Evolutionary conservation across 768 basidiomycete species (phyloP).

Genomic region (Mrakia blollopis): DNA sequence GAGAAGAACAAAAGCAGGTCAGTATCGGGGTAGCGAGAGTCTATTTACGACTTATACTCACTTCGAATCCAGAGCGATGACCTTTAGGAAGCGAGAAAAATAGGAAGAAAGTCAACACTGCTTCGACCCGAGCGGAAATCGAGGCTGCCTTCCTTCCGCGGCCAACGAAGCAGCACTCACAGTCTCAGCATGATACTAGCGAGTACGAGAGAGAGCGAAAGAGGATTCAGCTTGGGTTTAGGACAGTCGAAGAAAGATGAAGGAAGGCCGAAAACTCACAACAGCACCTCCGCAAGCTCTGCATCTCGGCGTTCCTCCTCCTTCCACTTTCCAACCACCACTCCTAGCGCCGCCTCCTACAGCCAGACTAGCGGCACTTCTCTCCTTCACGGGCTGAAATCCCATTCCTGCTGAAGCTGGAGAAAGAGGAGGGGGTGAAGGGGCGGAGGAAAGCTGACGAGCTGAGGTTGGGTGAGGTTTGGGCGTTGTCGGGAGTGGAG

Average conservation of each 20-base stretch:
- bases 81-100: not conserved
- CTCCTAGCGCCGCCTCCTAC: conserved; percentile 30
- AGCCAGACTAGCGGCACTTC: conserved; percentile 25
- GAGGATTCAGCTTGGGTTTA: conserved; percentile 31
- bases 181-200: not conserved
- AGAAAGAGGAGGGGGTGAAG: conserved; percentile 27
- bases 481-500: conserved; percentile 13
- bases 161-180: not conserved
- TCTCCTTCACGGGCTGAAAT: conserved; percentile 36
- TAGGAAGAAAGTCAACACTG: not conserved
- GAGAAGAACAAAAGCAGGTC: not conserved
- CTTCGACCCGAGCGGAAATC: not conserved
- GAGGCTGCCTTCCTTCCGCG: not conserved
- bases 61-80: conserved; percentile 10
- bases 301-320: conserved; percentile 18
- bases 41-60: not conserved
- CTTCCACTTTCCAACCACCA: conserved; percentile 12
- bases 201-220: not conserved
- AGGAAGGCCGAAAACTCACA: conserved; percentile 33
- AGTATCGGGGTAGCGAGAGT: conserved; percentile 34
- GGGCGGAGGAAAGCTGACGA: not conserved
- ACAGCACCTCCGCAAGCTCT: conserved; percentile 17
- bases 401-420: conserved; percentile 35
- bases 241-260: conserved; percentile 35
- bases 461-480: not conserved